Conservation (phyloP, 2,329 filamentous ascomycete species). For the Aureobasidium sp. region DNA sequence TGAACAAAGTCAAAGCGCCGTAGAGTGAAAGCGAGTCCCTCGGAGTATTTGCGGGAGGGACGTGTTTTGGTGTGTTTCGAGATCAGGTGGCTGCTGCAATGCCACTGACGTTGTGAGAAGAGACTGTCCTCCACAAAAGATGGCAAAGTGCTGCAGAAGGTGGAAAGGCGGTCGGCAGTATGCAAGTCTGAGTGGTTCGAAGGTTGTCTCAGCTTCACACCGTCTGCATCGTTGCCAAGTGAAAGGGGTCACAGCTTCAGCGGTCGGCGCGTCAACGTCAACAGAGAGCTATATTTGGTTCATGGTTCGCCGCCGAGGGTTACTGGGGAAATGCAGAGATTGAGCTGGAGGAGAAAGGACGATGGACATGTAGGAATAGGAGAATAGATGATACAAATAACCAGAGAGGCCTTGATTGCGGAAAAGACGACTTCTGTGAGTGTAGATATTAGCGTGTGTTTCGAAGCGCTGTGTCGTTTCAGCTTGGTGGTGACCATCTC, state of each 20-base stretch:
- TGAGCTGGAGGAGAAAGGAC: neutral
- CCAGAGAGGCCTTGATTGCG: neutral
- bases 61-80: neutral
- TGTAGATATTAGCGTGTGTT: neutral
- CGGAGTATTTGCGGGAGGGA: neutral
- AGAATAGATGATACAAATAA: neutral
- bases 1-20: neutral
- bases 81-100: neutral
- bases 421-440: neutral
- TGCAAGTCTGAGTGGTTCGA: neutral
- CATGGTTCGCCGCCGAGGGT: neutral
- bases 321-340: conserved; percentile 4
- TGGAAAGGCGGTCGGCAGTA: neutral
- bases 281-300: neutral
- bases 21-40: neutral
- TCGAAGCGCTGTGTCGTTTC: conserved; percentile 1
- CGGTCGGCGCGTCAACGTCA: neutral
- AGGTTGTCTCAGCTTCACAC: conserved; percentile 4
- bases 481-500: neutral
- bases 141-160: neutral
- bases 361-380: neutral
- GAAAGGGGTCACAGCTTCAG: neutral
- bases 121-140: neutral
- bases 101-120: neutral
- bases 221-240: neutral